Base-by-base conservation (phyloP, 495 filamentous ascomycete species). In the Astrothelium subdiscretum region DNA sequence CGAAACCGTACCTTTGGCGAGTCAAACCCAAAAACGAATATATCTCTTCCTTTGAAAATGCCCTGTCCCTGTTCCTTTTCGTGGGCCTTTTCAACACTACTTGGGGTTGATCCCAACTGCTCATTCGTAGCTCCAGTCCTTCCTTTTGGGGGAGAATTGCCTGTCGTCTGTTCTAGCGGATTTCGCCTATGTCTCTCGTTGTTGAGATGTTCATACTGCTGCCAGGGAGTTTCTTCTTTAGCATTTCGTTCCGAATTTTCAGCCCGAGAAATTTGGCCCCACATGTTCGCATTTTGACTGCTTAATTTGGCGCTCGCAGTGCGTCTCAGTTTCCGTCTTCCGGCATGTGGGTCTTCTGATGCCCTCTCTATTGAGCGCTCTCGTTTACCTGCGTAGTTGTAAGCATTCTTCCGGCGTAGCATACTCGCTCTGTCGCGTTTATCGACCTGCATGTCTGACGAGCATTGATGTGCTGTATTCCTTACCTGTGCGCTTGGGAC, bases 261-360 rank as follows among this genome's bases (percentile, higher is more conserved):
- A 2, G 71, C 75, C 59, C 82, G 86, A 12, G 95, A 82, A 64
- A 98, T 95, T 65, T 94, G 89, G 13, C 85, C 85, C 94, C 92
- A 97, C 1, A 97, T 80, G 38, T 83, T 83, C 66, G 89, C 83
- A 68, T 85, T 91, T 66, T 96, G 90, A 61, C 81, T 87, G 57
- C 79, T 83, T 15, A 97, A 74, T 68, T 88, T 89, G 64, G 84
- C 83, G 68, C 89, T 95, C 44, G 89, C 86, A 3, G 86, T 87
- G 65, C 91, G 83, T 59, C 92, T 84, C 64, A 97, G 72, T 73
- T 94, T 96, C 63, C 83, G 77, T 69, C 76, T 80, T n/a, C 80
- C 79, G 1, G 73, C 74, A 6, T 80, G 75, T 29, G 61, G 73
- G 13, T 48, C 62, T 20, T 64, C 63, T 32, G 60, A 54, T 29